Evolutionary conservation across 805 yeast genomes (phyloP), one percentile per base, ranked within the genome.

Genomic region (Nakazawaea molendinolei): DNA sequence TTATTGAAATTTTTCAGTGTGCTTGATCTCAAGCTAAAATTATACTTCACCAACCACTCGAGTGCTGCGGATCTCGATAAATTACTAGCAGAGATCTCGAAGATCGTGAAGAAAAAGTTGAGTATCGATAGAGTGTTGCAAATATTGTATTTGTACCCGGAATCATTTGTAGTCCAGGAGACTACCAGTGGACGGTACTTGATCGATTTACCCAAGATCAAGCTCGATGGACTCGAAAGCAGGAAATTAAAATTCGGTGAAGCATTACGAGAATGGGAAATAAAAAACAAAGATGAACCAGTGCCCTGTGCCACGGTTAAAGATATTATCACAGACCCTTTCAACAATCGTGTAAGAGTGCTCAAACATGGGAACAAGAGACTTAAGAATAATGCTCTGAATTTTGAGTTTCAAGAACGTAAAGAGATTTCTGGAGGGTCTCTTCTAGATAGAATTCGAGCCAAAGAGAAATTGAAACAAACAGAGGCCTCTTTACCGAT

Each of bases 371-470:
- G 26, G 4, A 25, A 27, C 17, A 23, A 31, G 21, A 48, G 46
- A 20, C 36, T 46, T 15, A 51, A 53, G 36, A 69, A 68, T 41
- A 56, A 56, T 22, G 41, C 60, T 9, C 45, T 58, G 1, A 61
- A 58, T 32, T 68, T 61, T 47, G 49, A 47, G 27, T 68, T 63
- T 41, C 54, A 53, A 29, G 61, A 55, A 25, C 51, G 48, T 31
- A 40, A 36, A 19, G 60, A 49, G 15, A 12, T 8, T 3, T 41
- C 39, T 1, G 23, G 32, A 7, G 34, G 32, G 8, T 49, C 65
- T 1, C 44, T 69, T 5, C 41, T 67, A 9, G 67, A 69, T 28
- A 49, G 73, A 30, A 63, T 67, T 32, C 55, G 52, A 35, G 38
- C 47, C 28, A 65, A 60, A 44, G 71, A 69, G 23, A 20, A 30